phyloP scores from a whole-genome alignment of 495 filamentous ascomycete genomes.

The Hypoxylon subgilvum region DNA sequence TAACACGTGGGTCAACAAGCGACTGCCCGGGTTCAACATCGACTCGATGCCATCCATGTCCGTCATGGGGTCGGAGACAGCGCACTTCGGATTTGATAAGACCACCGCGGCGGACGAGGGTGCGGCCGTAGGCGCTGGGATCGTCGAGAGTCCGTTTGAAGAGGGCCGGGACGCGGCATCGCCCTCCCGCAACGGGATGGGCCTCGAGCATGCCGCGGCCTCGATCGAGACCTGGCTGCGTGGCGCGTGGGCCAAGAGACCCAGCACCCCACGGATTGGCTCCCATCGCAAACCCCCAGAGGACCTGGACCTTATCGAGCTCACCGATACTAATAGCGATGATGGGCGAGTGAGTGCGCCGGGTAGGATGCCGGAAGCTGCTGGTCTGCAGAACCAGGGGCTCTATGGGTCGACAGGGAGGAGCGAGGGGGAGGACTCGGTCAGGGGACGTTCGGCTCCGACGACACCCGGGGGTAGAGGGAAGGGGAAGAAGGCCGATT shows the following conservation, averaged over 20 bases:
- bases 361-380: constrained; percentile 4
- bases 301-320: constrained; percentile 80
- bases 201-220: constrained; percentile 80
- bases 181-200: constrained; percentile 44
- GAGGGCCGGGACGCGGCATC: constrained; percentile 48
- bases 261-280: constrained; percentile 55
- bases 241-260: constrained; percentile 69
- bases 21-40: constrained; percentile 74
- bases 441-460: constrained; percentile 34
- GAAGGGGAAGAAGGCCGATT: constrained; percentile 50
- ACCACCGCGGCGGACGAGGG: constrained; percentile 39
- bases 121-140: constrained; percentile 38
- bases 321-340: constrained; percentile 67
- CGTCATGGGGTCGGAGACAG: constrained; percentile 55
- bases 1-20: constrained; percentile 77
- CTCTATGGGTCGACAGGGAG: constrained; percentile 41
- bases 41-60: constrained; percentile 61
- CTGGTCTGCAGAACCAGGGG: constrained; percentile 30
- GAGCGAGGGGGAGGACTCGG: constrained; percentile 38
- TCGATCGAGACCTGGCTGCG: constrained; percentile 89
- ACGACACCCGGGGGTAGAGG: not conserved
- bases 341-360: constrained; percentile 47
- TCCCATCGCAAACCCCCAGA: constrained; percentile 43
- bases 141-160: constrained; percentile 59
- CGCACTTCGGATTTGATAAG: constrained; percentile 56